Percentiles rank a stretch among this genome's conserved stretches.
phyloP scores from a whole-genome alignment of 345 rosid species.

The Eucalyptus erythrocorys region DNA sequence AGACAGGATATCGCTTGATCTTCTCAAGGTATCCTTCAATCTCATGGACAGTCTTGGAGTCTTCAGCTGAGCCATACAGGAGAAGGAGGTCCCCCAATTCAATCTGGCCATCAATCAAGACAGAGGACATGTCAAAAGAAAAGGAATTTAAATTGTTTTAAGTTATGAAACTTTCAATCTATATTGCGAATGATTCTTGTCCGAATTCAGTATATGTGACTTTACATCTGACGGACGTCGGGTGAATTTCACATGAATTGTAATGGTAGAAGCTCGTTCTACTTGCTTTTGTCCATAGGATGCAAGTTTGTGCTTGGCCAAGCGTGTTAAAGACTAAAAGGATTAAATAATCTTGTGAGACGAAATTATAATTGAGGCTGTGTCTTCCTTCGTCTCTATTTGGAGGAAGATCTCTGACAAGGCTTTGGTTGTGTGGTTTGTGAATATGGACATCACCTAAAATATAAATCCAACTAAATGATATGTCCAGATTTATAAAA shows the following conservation, averaged over 20 bases:
- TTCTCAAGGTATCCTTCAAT: not conserved
- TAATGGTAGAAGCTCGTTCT: too few species aligned
- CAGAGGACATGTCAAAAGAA: not conserved
- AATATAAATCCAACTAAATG: not conserved
- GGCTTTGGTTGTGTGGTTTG: too few species aligned
- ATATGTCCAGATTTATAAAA: not conserved
- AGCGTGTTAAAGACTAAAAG: not conserved
- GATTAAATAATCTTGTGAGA: not conserved
- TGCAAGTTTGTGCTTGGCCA: not conserved
- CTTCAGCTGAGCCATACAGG: not conserved
- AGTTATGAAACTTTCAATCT: not conserved
- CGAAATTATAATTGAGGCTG: too few species aligned
- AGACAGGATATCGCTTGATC: not conserved
- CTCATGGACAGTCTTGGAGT: not conserved
- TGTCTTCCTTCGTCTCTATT: too few species aligned
- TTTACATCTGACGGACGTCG: too few species aligned
- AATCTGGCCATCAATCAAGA: not conserved
- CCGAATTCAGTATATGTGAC: not conserved
- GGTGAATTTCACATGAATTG: too few species aligned
- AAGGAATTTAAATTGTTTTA: not conserved
- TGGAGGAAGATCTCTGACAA: too few species aligned
- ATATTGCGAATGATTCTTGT: not conserved
- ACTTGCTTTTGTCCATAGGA: too few species aligned
- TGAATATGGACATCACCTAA: too few species aligned
- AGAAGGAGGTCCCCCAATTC: not conserved